phyloP scores from a whole-genome alignment of 2,329 filamentous ascomycete genomes.

The Cytospora piceae region DNA sequence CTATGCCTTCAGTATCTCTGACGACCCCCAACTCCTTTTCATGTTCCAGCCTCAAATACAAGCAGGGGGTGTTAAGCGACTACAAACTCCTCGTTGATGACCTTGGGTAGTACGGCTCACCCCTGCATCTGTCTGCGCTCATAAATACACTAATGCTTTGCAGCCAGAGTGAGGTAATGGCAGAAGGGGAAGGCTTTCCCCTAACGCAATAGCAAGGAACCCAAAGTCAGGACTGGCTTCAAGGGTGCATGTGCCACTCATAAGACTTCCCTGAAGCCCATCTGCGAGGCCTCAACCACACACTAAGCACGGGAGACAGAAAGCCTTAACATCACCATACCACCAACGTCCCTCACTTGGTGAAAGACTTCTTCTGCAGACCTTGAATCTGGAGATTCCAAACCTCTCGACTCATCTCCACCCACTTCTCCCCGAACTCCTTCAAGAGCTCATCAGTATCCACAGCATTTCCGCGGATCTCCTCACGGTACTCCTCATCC shows the following conservation, averaged over 20 bases:
- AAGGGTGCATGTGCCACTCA: background rate
- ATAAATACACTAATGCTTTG: no score
- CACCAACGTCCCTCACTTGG: background rate
- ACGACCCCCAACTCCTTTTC: no score
- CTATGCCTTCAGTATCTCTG: no score
- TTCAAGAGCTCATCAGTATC: slow-evolving; percentile 37
- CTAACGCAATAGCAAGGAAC: background rate
- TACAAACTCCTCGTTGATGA: no score
- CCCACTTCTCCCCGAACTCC: slow-evolving; percentile 42
- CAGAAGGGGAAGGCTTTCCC: no score
- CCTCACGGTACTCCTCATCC: slow-evolving; percentile 35
- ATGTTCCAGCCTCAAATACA: no score
- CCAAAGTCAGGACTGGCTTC: background rate
- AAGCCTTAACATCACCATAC: background rate
- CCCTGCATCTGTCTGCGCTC: no score
- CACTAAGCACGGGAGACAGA: background rate
- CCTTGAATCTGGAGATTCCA: slow-evolving; percentile 44
- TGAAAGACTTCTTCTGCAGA: slow-evolving; percentile 38
- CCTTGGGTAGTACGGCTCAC: no score
- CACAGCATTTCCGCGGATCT: slow-evolving; percentile 17
- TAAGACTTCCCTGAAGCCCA: background rate
- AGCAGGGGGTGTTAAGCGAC: no score
- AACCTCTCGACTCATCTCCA: slow-evolving; percentile 38
- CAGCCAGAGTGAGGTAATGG: no score
- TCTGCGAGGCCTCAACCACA: background rate